These are phyloP conservation scores for Trypanosoma vivax DNA, from an alignment of 208 protist genomes.

Conservation along the genomic window DNA sequence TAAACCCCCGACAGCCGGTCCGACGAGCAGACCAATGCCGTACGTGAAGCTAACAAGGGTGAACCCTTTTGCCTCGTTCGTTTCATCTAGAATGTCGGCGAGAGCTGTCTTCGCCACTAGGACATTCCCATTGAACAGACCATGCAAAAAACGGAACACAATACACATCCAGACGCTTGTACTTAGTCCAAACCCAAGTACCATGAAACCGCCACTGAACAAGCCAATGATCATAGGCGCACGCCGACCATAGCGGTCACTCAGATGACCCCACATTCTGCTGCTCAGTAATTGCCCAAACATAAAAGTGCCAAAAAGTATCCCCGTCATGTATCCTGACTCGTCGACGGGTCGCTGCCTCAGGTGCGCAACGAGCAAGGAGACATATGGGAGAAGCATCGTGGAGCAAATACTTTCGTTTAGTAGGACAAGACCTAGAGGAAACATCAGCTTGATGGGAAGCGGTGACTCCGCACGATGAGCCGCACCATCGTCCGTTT, in stretches of 20 bases:
- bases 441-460: slow-evolving; percentile 41
- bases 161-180: slow-evolving; percentile 37
- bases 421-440: slow-evolving; percentile 50
- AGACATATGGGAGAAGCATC: slow-evolving; percentile 63
- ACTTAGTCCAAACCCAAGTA: slow-evolving; percentile 63
- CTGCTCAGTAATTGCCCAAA: slow-evolving; percentile 50
- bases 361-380: slow-evolving; percentile 37
- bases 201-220: slow-evolving; percentile 41
- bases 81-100: slow-evolving; percentile 66
- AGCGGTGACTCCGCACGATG: slow-evolving; percentile 40
- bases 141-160: slow-evolving; percentile 53
- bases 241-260: slow-evolving; percentile 54
- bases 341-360: slow-evolving; percentile 27
- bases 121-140: slow-evolving; percentile 68
- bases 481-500: too few species aligned
- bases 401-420: slow-evolving; percentile 53
- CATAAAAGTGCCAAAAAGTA: slow-evolving; percentile 45
- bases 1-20: slow-evolving; percentile 47
- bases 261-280: slow-evolving; percentile 51
- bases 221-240: slow-evolving; percentile 49
- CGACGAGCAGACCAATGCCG: slow-evolving; percentile 52
- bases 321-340: slow-evolving; percentile 48
- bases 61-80: slow-evolving; percentile 83
- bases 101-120: slow-evolving; percentile 79
- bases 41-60: slow-evolving; percentile 92